These are phyloP conservation scores for Pedinophyceae sp. DNA, from an alignment of 139 green algal genomes.

Conservation along the genomic window DNA sequence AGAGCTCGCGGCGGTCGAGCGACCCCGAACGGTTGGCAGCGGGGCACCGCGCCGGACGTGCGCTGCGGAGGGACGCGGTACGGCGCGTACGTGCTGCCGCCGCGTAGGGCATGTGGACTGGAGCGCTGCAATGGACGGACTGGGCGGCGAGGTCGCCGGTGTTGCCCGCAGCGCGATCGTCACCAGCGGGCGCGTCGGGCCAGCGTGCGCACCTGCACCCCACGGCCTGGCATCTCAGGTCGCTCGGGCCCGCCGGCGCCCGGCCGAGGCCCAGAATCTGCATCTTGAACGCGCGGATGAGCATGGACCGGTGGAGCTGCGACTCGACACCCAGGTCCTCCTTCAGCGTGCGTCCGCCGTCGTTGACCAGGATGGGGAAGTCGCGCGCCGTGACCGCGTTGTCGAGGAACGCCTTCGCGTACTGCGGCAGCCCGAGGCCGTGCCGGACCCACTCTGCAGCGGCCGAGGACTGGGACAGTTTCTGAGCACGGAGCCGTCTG, in stretches of 20 bases:
- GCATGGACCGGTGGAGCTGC: constrained; percentile 14
- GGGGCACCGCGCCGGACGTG: neutral
- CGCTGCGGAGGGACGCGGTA: neutral
- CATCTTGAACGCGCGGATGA: constrained; percentile 21
- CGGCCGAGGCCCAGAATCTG: constrained; percentile 25
- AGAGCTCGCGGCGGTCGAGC: no score
- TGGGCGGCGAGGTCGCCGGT: no score
- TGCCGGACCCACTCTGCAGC: constrained; percentile 34
- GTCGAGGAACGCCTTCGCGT: constrained; percentile 20
- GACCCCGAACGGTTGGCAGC: neutral
- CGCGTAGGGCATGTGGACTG: neutral
- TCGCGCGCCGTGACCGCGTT: constrained; percentile 31
- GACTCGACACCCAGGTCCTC: constrained; percentile 20
- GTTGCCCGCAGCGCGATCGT: no score
- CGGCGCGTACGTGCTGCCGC: constrained; percentile 5
- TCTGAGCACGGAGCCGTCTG: neutral
- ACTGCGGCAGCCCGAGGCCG: constrained; percentile 26
- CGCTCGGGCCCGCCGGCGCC: neutral
- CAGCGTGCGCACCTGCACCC: constrained; percentile 5
- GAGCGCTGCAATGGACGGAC: no score
- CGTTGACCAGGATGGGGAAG: constrained; percentile 32
- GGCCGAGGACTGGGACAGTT: constrained; percentile 10
- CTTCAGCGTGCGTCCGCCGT: constrained; percentile 23
- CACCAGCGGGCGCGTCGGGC: neutral
- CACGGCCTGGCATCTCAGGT: neutral